A percentile compares a stretch with the other conserved stretches of the same genome.
Conservation (phyloP, 495 filamentous ascomycete species). For the Trichocladium uniseriatum region DNA sequence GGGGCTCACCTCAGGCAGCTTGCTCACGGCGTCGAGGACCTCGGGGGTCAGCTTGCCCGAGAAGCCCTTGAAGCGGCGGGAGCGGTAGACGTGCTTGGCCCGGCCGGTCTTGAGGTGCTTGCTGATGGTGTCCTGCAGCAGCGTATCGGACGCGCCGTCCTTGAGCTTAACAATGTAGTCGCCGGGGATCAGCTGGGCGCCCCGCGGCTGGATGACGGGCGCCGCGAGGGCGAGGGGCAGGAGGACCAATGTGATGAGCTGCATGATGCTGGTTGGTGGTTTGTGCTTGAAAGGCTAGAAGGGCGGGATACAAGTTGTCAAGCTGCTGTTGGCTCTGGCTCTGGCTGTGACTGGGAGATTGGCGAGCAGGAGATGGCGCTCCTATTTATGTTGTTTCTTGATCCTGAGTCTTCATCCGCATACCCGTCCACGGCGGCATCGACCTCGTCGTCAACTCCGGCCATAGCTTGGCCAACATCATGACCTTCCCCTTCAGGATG, state of each 20-base stretch:
- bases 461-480: too few relatives aligned
- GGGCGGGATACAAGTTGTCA: neutral
- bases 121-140: constrained; percentile 28
- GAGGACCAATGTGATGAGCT: constrained; percentile 13
- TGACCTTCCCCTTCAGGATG: constrained; percentile 5
- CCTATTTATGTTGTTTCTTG: constrained; percentile 11
- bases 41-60: constrained; percentile 26
- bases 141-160: constrained; percentile 29
- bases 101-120: constrained; percentile 18
- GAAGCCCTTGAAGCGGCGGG: constrained; percentile 36
- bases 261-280: constrained; percentile 7
- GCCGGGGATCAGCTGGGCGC: constrained; percentile 32
- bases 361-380: neutral
- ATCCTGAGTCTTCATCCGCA: too few relatives aligned
- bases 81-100: constrained; percentile 31
- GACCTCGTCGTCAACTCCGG: too few relatives aligned
- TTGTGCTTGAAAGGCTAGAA: neutral
- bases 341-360: neutral
- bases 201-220: constrained; percentile 31
- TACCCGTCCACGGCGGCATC: too few relatives aligned
- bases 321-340: neutral
- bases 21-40: constrained; percentile 32
- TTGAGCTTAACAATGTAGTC: constrained; percentile 50
- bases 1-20: constrained; percentile 32
- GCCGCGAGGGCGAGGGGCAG: constrained; percentile 19